Evolutionary conservation across 257 asterid species (phyloP).

Genomic region (Ophiorrhiza pumila): DNA sequence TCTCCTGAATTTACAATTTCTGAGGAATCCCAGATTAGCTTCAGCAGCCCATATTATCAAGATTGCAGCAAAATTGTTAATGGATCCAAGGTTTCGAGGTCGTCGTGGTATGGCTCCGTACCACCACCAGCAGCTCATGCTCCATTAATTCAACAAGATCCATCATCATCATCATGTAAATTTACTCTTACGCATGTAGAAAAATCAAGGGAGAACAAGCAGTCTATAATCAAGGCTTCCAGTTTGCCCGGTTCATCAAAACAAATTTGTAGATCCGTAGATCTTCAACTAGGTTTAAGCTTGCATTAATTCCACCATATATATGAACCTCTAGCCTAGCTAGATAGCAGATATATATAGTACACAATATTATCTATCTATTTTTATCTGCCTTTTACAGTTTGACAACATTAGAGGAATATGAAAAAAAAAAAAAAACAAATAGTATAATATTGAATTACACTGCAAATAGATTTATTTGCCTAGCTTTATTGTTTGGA

Average conservation of each 20-base stretch:
- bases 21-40: slow-evolving; percentile 64
- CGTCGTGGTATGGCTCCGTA: slow-evolving; percentile 32
- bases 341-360: not conserved
- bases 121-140: not conserved
- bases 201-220: slow-evolving; percentile 24
- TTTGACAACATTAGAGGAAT: not conserved
- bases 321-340: not conserved
- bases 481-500: not conserved
- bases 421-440: not conserved
- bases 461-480: not conserved
- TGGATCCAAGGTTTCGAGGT: slow-evolving; percentile 18
- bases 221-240: slow-evolving; percentile 18
- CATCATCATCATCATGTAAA: slow-evolving; percentile 11
- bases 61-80: not conserved
- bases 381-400: not conserved
- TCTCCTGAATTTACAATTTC: slow-evolving; percentile 29
- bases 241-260: slow-evolving; percentile 34
- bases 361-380: not conserved
- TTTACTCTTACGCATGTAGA: slow-evolving; percentile 45
- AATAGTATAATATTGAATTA: not conserved
- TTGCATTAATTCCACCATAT: slow-evolving; percentile 38
- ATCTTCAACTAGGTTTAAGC: slow-evolving; percentile 77
- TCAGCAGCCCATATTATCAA: slow-evolving; percentile 29
- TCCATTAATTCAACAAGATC: slow-evolving; percentile 27
- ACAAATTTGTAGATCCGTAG: slow-evolving; percentile 42